These are phyloP conservation scores for Sarocladium kiliense DNA, from an alignment of 2,329 filamentous ascomycete genomes.

Conservation along the genomic window DNA sequence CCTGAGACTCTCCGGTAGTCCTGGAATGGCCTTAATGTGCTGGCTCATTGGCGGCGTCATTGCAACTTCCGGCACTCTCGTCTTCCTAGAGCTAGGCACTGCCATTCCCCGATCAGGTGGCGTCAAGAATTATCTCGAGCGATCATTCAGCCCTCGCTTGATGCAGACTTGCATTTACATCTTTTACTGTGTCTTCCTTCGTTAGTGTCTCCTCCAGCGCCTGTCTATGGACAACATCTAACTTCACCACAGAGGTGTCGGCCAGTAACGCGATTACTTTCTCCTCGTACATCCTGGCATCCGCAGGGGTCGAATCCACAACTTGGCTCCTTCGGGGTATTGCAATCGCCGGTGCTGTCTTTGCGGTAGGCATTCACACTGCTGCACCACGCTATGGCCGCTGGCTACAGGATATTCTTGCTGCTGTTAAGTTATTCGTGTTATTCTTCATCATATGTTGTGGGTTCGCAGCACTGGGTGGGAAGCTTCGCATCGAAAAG, in stretches of 20 bases:
- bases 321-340: neutral
- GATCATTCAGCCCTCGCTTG: slow-evolving; percentile 15
- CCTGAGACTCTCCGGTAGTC: slow-evolving; percentile 17
- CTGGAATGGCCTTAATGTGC: slow-evolving; percentile 19
- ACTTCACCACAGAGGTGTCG: neutral
- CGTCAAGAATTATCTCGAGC: slow-evolving; percentile 20
- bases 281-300: neutral
- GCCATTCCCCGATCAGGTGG: slow-evolving; percentile 18
- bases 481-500: neutral
- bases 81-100: slow-evolving; percentile 19
- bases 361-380: neutral
- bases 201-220: neutral
- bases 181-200: slow-evolving; percentile 18
- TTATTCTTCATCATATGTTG: slow-evolving; percentile 5
- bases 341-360: neutral
- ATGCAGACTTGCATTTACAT: slow-evolving; percentile 19
- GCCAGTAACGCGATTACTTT: slow-evolving; percentile 1
- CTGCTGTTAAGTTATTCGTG: slow-evolving; percentile 1
- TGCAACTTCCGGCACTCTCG: slow-evolving; percentile 17
- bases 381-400: neutral
- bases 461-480: neutral
- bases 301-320: neutral
- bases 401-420: neutral
- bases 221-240: no score
- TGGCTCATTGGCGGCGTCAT: slow-evolving; percentile 19